phyloP scores from a whole-genome alignment of 176 grass and related monocot genomes.

The Triticum timopheevii region DNA sequence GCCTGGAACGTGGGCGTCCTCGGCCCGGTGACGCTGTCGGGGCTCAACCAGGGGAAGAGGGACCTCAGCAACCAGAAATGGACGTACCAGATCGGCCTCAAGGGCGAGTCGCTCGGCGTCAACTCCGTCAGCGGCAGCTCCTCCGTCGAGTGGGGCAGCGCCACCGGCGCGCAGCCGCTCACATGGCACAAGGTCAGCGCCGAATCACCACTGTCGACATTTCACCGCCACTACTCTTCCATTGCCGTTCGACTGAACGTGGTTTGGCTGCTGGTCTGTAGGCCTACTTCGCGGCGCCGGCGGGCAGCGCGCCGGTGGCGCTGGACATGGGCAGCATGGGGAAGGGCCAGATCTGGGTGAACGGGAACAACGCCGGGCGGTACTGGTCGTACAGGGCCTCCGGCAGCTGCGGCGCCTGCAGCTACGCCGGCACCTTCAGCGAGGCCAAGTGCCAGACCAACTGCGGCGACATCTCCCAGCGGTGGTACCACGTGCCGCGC shows the following conservation, averaged over 20 bases:
- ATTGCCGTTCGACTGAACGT: too few relatives aligned
- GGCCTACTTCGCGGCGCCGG: constrained; percentile 83
- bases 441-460: constrained; percentile 70
- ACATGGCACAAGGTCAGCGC: constrained; percentile 91
- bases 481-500: constrained; percentile 86
- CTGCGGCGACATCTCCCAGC: constrained; percentile 77
- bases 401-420: constrained; percentile 63
- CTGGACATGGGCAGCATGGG: constrained; percentile 96
- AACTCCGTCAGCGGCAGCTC: constrained; percentile 62
- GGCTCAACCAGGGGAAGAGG: constrained; percentile 81
- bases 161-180: constrained; percentile 48
- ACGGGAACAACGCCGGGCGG: constrained; percentile 68
- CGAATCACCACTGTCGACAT: neutral
- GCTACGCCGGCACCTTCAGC: constrained; percentile 67
- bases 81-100: constrained; percentile 90
- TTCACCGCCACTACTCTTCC: neutral
- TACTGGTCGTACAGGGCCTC: constrained; percentile 90
- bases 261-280: neutral
- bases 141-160: constrained; percentile 71
- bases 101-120: constrained; percentile 65
- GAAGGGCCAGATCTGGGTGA: constrained; percentile 93
- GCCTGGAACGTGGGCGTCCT: constrained; percentile 90
- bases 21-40: constrained; percentile 73
- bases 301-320: constrained; percentile 65
- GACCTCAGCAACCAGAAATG: constrained; percentile 81